These are phyloP conservation scores for Biscutella laevigata DNA, from an alignment of 441 rosid genomes.

Conservation along the genomic window DNA sequence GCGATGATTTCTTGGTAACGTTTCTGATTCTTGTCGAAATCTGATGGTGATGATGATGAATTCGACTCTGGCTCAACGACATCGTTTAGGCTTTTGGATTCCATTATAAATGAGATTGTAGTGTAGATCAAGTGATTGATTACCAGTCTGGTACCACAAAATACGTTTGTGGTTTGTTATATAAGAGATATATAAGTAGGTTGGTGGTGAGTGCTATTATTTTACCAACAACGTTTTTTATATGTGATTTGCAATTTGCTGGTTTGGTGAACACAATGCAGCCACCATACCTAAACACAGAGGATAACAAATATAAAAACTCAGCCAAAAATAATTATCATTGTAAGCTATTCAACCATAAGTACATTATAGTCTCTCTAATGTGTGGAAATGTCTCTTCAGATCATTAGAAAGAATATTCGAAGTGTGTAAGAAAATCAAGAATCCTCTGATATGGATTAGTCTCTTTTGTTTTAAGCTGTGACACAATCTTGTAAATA, in stretches of 20 bases:
- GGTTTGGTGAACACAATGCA: no score
- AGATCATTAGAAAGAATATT: slow-evolving; percentile 16
- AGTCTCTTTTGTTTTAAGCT: slow-evolving; percentile 21
- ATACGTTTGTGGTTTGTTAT: not conserved
- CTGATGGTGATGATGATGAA: slow-evolving; percentile 10
- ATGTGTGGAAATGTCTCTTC: not conserved
- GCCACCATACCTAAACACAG: no score
- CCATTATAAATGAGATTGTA: slow-evolving; percentile 6
- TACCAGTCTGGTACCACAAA: not conserved
- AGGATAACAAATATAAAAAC: not conserved
- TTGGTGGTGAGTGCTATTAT: slow-evolving; percentile 16
- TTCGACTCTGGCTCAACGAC: not conserved
- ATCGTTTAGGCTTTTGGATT: slow-evolving; percentile 10
- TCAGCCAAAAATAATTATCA: slow-evolving; percentile 3
- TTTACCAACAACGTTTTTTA: slow-evolving; percentile 16
- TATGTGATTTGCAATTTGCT: slow-evolving; percentile 11
- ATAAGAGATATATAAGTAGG: slow-evolving; percentile 1
- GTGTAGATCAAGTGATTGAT: no score
- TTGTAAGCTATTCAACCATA: slow-evolving; percentile 14
- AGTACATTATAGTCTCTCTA: slow-evolving; percentile 11
- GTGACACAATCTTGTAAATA: slow-evolving; percentile 51
- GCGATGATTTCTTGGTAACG: slow-evolving; percentile 28
- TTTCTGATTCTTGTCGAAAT: slow-evolving; percentile 21
- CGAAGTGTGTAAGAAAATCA: slow-evolving; percentile 15
- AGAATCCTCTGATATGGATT: slow-evolving; percentile 17